Conservation (phyloP, 805 yeast species). For the Gaillardinia entomophila region DNA sequence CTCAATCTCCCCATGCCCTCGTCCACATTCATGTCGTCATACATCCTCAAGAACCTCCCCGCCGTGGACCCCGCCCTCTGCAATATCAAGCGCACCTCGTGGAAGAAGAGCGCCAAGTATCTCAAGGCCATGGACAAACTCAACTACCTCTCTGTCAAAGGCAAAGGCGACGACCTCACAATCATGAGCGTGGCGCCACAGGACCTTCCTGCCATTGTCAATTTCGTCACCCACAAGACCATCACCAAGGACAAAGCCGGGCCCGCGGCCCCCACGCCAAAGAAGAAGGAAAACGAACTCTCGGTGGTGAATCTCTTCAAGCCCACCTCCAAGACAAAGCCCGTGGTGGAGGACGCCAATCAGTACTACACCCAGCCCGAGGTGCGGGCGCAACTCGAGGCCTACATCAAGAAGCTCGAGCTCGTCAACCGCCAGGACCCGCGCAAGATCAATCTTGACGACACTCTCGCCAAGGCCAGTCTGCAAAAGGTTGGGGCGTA, state of each 20-base stretch:
- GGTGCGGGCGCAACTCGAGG: slow-evolving; percentile 45
- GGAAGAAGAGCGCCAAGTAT: slow-evolving; percentile 86
- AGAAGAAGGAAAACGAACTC: slow-evolving; percentile 19
- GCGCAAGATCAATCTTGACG: slow-evolving; percentile 52
- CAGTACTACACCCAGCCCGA: slow-evolving; percentile 49
- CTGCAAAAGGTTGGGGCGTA: slow-evolving; percentile 21
- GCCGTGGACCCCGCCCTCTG: slow-evolving; percentile 47
- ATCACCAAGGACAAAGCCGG: slow-evolving; percentile 8
- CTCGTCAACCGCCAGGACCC: slow-evolving; percentile 50
- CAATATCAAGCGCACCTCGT: slow-evolving; percentile 72
- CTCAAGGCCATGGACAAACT: slow-evolving; percentile 81
- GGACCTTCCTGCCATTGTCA: slow-evolving; percentile 42
- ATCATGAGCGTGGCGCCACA: slow-evolving; percentile 46
- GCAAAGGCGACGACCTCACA: slow-evolving; percentile 76
- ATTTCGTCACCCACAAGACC: slow-evolving; percentile 61
- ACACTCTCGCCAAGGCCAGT: slow-evolving; percentile 40
- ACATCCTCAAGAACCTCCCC: slow-evolving; percentile 70
- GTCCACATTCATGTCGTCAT: slow-evolving; percentile 69
- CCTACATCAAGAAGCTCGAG: slow-evolving; percentile 49
- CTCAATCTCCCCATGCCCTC: slow-evolving; percentile 63
- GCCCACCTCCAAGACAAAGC: slow-evolving; percentile 46
- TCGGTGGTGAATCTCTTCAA: slow-evolving; percentile 43
- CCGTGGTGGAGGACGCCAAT: slow-evolving; percentile 40
- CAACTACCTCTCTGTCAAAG: slow-evolving; percentile 64
- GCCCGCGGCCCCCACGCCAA: slow-evolving; percentile 13